These are phyloP conservation scores for Fusarium musae DNA, from an alignment of 2,329 filamentous ascomycete genomes.

Conservation along the genomic window DNA sequence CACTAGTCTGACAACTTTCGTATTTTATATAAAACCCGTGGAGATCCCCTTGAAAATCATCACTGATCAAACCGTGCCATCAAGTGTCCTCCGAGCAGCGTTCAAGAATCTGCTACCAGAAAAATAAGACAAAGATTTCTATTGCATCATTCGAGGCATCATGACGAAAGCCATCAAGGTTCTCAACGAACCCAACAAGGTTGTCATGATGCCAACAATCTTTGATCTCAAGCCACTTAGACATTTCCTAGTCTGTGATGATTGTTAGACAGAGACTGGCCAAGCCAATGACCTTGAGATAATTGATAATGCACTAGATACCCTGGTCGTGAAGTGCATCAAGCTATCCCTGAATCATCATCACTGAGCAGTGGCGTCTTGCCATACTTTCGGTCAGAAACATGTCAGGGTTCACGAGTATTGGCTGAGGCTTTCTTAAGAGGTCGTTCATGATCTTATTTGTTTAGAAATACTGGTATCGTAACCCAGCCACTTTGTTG, in stretches of 20 bases:
- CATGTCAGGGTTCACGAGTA: not conserved
- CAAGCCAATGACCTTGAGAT: not conserved
- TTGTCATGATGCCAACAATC: not conserved
- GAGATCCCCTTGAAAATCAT: not conserved
- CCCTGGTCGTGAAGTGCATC: not conserved
- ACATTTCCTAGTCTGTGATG: not conserved
- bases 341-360: not conserved
- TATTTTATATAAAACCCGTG: too few species aligned
- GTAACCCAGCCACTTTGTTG: not conserved
- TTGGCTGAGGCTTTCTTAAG: too few species aligned
- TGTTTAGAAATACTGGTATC: too few species aligned
- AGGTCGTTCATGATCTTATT: fast-evolving
- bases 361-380: not conserved
- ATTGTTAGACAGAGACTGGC: fast-evolving
- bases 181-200: constrained; percentile 5
- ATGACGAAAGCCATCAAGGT: constrained; percentile 18
- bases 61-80: not conserved
- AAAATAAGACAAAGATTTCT: too few species aligned
- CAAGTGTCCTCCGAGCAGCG: too few species aligned
- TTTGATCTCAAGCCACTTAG: not conserved
- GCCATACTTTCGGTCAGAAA: not conserved
- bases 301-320: not conserved
- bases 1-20: not conserved
- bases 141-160: not conserved
- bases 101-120: not conserved